Percentiles rank a stretch among this genome's conserved stretches.
Evolutionary conservation across 192 early-diverging fungal genomes (phyloP).

Genomic region (Podila verticillata): DNA sequence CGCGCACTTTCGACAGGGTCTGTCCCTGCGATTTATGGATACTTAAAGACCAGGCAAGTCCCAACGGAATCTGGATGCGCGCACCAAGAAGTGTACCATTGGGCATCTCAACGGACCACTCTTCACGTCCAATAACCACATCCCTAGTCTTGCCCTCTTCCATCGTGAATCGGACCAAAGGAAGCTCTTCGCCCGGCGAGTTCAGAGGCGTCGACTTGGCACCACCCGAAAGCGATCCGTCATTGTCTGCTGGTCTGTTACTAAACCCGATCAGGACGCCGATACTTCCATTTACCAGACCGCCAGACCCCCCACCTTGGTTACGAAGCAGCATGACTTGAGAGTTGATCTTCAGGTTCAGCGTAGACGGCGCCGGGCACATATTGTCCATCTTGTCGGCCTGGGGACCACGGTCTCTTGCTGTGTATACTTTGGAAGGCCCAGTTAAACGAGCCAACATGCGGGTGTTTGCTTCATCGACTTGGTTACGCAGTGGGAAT

Average conservation of each 20-base stretch:
- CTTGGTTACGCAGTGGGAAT: slow-evolving; percentile 75
- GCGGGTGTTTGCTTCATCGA: slow-evolving; percentile 74
- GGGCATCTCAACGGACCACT: slow-evolving; percentile 63
- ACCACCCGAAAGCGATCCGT: slow-evolving; percentile 3
- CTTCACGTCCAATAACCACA: slow-evolving; percentile 63
- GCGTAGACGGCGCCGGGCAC: slow-evolving; percentile 65
- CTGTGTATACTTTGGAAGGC: slow-evolving; percentile 45
- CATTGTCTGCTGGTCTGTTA: slow-evolving; percentile 19
- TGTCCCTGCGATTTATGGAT: slow-evolving; percentile 93
- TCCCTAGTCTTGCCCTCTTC: slow-evolving; percentile 46
- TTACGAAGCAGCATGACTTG: slow-evolving; percentile 91
- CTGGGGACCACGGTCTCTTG: slow-evolving; percentile 52
- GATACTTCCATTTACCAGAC: slow-evolving; percentile 80
- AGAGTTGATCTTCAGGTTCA: slow-evolving; percentile 76
- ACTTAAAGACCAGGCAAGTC: slow-evolving; percentile 86
- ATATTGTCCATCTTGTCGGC: slow-evolving; percentile 55
- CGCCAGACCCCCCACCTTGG: slow-evolving; percentile 50
- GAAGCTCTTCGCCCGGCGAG: slow-evolving; percentile 26
- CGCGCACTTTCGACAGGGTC: slow-evolving; percentile 78
- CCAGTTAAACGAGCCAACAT: slow-evolving; percentile 66
- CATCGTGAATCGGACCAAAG: slow-evolving; percentile 52
- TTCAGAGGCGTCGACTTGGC: slow-evolving; percentile 22
- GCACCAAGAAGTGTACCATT: slow-evolving; percentile 30
- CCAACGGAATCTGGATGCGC: slow-evolving; percentile 72
- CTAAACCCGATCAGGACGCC: slow-evolving; percentile 60